A percentile compares a stretch with the other conserved stretches of the same genome.
These are phyloP conservation scores for Exserohilum rostratum DNA, from an alignment of 2,329 filamentous ascomycete species.

Conservation along the genomic window DNA sequence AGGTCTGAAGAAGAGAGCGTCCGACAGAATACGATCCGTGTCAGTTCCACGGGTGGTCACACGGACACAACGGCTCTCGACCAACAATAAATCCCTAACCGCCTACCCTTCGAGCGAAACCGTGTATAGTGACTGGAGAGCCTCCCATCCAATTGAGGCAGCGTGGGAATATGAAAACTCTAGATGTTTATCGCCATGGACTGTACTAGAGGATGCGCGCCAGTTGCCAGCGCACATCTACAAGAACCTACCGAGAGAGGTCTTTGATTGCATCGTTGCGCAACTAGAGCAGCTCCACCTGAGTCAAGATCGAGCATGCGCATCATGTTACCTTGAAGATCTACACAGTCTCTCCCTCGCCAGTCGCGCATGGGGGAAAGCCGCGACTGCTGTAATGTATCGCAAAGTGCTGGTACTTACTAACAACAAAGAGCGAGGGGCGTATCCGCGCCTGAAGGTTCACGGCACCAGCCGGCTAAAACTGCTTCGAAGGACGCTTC, in stretches of 20 bases:
- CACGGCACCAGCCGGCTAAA: constrained; percentile 60
- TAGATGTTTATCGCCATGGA: constrained; percentile 42
- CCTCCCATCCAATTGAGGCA: constrained; percentile 41
- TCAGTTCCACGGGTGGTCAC: background rate
- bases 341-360: constrained; percentile 60
- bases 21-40: constrained; percentile 8
- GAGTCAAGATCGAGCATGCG: constrained; percentile 49
- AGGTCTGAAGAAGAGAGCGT: constrained; percentile 2
- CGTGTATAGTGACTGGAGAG: constrained; percentile 10
- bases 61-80: constrained; percentile 1
- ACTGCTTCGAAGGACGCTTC: constrained; percentile 60
- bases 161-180: constrained; percentile 49
- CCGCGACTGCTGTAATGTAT: constrained; percentile 59
- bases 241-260: constrained; percentile 58
- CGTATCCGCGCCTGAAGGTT: constrained; percentile 49
- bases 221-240: constrained; percentile 45
- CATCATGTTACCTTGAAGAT: constrained; percentile 62
- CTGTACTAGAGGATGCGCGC: constrained; percentile 18
- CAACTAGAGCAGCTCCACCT: constrained; percentile 57
- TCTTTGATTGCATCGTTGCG: constrained; percentile 61
- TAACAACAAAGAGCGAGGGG: constrained; percentile 48
- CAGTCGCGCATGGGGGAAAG: constrained; percentile 62
- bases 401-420: constrained; percentile 56
- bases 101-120: background rate
- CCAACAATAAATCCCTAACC: constrained; percentile 1